A percentile compares a stretch with the other conserved stretches of the same genome.
These are phyloP conservation scores for Aegle marmelos DNA, from an alignment of 345 rosid species.

Conservation along the genomic window DNA sequence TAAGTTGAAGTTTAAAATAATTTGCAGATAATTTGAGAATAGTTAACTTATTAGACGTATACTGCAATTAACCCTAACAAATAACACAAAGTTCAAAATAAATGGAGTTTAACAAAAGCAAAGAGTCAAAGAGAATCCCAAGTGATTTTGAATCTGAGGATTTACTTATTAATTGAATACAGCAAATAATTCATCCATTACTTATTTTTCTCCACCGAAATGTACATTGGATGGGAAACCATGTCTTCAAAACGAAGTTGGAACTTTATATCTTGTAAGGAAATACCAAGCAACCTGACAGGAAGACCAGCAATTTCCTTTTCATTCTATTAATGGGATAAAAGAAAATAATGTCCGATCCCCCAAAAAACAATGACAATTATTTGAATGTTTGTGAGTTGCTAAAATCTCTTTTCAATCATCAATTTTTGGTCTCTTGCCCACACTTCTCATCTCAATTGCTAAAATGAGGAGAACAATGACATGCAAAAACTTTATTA, in stretches of 20 bases:
- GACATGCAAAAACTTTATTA: slow-evolving; percentile 15
- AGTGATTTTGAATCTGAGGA: no score
- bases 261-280: background rate
- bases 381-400: slow-evolving; percentile 3
- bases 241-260: background rate
- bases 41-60: no score
- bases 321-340: background rate
- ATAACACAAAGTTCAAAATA: no score
- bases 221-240: background rate
- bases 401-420: background rate
- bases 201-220: background rate
- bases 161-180: no score
- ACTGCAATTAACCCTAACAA: no score
- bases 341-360: background rate
- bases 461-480: slow-evolving; percentile 10
- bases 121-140: no score
- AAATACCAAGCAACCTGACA: background rate
- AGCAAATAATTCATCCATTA: no score
- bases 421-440: background rate
- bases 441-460: background rate
- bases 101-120: no score
- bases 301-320: background rate
- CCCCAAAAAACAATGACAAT: background rate
- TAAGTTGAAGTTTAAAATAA: no score
- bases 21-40: no score